A percentile compares a stretch with the other conserved stretches of the same genome.
Conservation (phyloP, 768 basidiomycete species). For the Pulveroboletus sp. region DNA sequence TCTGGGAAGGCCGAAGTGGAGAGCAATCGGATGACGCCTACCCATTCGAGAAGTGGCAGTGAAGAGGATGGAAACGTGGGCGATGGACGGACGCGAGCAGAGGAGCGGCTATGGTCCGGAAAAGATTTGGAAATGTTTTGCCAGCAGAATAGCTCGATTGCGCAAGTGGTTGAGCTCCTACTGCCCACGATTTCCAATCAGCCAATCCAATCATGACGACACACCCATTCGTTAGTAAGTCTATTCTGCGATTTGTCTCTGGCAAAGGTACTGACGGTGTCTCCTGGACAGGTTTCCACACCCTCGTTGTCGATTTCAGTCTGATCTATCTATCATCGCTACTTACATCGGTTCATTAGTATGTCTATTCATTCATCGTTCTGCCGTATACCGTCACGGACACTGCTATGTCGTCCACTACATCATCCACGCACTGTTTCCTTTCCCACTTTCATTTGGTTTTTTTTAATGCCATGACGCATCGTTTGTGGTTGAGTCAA, state of each 20-base stretch:
- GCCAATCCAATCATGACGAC: slow-evolving; percentile 24
- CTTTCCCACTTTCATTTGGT: slow-evolving; percentile 1
- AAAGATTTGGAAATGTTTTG: slow-evolving; percentile 82
- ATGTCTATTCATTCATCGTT: slow-evolving; percentile 25
- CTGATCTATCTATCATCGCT: slow-evolving; percentile 27
- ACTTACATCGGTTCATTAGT: slow-evolving; percentile 11
- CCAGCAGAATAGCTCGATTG: slow-evolving; percentile 86
- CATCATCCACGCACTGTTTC: slow-evolving; percentile 23
- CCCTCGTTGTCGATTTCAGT: slow-evolving; percentile 23
- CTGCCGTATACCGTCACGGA: slow-evolving; percentile 23
- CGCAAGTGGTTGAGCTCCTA: slow-evolving; percentile 66
- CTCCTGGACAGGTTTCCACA: slow-evolving; percentile 4
- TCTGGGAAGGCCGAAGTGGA: slow-evolving; percentile 65
- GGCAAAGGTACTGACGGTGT: slow-evolving; percentile 11
- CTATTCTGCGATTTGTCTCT: neutral
- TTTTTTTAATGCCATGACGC: slow-evolving; percentile 15
- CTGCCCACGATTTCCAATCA: slow-evolving; percentile 48
- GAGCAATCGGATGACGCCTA: slow-evolving; percentile 26
- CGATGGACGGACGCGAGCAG: slow-evolving; percentile 35
- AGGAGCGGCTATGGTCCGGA: slow-evolving; percentile 68
- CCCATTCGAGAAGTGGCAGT: slow-evolving; percentile 27
- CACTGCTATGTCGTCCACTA: slow-evolving; percentile 25
- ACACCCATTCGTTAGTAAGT: slow-evolving; percentile 22
- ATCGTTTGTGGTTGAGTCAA: no score
- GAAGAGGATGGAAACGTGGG: slow-evolving; percentile 32